phyloP scores from a whole-genome alignment of 2,329 filamentous ascomycete species.

The Dendryphion nanum region DNA sequence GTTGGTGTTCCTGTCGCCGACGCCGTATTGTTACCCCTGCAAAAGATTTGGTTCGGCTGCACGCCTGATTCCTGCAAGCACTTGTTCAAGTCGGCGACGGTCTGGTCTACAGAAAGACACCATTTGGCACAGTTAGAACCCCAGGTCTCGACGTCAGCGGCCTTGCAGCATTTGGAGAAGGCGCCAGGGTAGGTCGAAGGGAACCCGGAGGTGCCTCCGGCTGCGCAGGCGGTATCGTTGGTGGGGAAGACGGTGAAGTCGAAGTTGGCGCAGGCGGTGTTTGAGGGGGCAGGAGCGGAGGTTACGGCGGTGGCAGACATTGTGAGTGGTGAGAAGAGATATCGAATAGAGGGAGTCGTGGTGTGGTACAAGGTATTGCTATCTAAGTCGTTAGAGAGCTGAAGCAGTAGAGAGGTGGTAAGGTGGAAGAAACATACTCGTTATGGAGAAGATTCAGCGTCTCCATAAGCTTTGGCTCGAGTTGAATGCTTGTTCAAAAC shows the following conservation, averaged over 20 bases:
- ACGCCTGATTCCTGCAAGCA: conserved; percentile 30
- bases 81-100: conserved; percentile 22
- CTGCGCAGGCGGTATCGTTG: conserved; percentile 26
- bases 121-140: conserved; percentile 30
- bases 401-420: too few species aligned
- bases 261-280: conserved; percentile 19
- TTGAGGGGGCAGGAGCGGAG: conserved; percentile 12
- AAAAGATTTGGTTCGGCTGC: conserved; percentile 19
- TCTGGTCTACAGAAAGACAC: conserved; percentile 27
- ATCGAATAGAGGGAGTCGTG: too few species aligned
- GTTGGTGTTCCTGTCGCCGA: conserved; percentile 22
- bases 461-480: too few species aligned
- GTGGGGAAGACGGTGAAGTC: conserved; percentile 27
- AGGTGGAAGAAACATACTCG: too few species aligned
- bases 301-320: conserved; percentile 20
- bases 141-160: conserved; percentile 27
- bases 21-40: conserved; percentile 23
- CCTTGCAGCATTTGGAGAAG: conserved; percentile 31
- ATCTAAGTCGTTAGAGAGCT: too few species aligned
- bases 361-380: too few species aligned
- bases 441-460: too few species aligned
- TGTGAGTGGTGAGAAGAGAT: too few species aligned
- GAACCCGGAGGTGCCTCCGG: conserved; percentile 15
- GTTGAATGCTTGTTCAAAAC: too few species aligned
- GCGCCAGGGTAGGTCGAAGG: conserved; percentile 23